Evolutionary conservation across 345 rosid genomes (phyloP), one percentile per base, ranked within the genome.

Genomic region (Toxicodendron radicans): DNA sequence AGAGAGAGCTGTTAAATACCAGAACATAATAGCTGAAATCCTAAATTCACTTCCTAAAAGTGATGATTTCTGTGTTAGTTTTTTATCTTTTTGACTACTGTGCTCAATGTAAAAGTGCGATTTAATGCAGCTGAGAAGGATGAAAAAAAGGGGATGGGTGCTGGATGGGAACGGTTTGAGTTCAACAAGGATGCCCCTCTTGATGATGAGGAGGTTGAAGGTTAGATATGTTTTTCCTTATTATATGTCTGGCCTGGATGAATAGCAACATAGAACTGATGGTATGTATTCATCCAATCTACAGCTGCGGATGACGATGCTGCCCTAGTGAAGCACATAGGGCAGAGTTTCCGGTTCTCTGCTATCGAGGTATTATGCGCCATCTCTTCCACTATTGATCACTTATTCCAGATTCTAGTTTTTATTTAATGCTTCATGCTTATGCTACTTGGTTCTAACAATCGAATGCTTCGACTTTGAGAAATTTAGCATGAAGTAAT

Each of bases 131-230:
- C 97, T 86, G 84, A 83, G 64, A 91, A 87, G 77, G 99, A 92
- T 83, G 84, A 87, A 76, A 77, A 76, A 56, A 92, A 77, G 63
- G 93, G 87, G 6, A 83, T 79, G 86, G 91, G 94, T 70, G 66
- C 86, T 56, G 95, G 97, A 52, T 95, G 99, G 99, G 99, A 92
- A 75, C 83, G 97, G 21, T 95, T 92, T 76, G 91, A 87, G 41
- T 92, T 92, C 2, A 84, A 95, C 84, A 89, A 87, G 83, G 97
- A 95, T 81, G 97, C 99, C 56, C 94, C 94, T 18, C 88, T 95
- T 68, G 95, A 95, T 75, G 95, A 95, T 60, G 97, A 91, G 73
- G 97, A 92, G 75, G 83, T 87, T 66, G 95, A 87, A 92, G 97
- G 97, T 91, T 80, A 75, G 32, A 64, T 59, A 16, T 72, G 30